Base-by-base conservation (phyloP, 2,329 filamentous ascomycete species). In the Colletotrichum caudatum region DNA sequence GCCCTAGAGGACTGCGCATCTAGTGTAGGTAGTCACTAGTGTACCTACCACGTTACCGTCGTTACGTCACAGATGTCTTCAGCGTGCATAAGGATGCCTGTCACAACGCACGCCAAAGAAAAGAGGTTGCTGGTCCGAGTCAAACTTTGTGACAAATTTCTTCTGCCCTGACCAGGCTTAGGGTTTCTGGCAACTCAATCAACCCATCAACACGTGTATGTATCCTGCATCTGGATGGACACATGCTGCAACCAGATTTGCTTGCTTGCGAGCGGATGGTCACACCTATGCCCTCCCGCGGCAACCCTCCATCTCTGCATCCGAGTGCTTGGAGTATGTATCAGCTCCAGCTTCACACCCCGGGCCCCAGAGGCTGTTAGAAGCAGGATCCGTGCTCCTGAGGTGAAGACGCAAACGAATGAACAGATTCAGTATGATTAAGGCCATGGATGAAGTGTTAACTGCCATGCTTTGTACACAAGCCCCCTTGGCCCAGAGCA, bases 51-150 rank as follows among this genome's bases (percentile, higher is more conserved):
- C 35, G 35, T 11, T 18, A 41, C 39, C 37, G 9, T 11, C 11
- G 39, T 44, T 72, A 72, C 70, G 70, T 72, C 70, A 72, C 66
- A 66, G 62, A 41, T 63, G 29, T 48, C 44, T 56, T 64, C 54
- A 11, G 51, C 20, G 54, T 69, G 69, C 69, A 69, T 69, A 41
- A 59, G 29, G 33, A 69, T 58, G 69, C 65, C 46, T 64, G 54
- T 64, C 65, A 56, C 18, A 46, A 44, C 18, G 41, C 33, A 26
- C 60, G 41, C 39, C 39, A 46, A 23, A 41, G 9, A 39, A 39
- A 18, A 23, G 50, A 53, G 16, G 37, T 58, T 46, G 29, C 26
- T n/a, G n/a, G 23, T 33, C 37, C 8, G 59, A 35, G 51, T 63
- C 51, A 41, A 29, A 29, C 23, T 63, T 33, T 41, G 46, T 63